These are phyloP conservation scores for Globisporangium abappressorium DNA, from an alignment of 352 stramenopile species.

Conservation along the genomic window DNA sequence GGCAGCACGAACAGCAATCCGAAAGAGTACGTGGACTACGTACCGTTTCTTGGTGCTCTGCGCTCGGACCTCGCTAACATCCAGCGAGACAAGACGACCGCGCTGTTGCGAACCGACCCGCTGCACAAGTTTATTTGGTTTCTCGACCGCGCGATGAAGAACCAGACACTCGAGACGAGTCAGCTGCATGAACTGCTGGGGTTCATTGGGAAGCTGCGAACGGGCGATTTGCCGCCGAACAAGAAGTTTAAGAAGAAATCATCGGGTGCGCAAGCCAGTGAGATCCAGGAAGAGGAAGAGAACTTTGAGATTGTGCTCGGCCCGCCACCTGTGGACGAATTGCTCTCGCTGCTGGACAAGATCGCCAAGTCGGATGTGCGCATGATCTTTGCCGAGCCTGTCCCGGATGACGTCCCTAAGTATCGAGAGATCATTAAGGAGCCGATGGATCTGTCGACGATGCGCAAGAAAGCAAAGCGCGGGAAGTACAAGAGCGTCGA, in stretches of 20 bases:
- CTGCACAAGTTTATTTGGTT: conserved; percentile 90
- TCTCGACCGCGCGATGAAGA: conserved; percentile 76
- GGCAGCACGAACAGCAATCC: conserved; percentile 50
- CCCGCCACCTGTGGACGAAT: conserved; percentile 63
- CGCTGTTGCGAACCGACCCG: conserved; percentile 64
- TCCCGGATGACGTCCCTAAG: conserved; percentile 80
- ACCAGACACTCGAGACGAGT: conserved; percentile 57
- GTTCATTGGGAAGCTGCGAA: conserved; percentile 67
- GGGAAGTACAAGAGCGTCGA: conserved; percentile 84
- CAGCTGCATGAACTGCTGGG: conserved; percentile 72
- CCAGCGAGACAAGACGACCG: conserved; percentile 75
- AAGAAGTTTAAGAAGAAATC: conserved; percentile 79
- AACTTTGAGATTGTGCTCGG: conserved; percentile 79
- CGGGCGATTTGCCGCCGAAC: conserved; percentile 64
- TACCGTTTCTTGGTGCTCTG: conserved; percentile 77
- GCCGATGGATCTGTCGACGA: conserved; percentile 84
- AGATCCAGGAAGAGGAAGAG: conserved; percentile 74
- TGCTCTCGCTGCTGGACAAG: conserved; percentile 76
- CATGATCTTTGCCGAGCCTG: conserved; percentile 82
- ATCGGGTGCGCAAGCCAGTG: conserved; percentile 9
- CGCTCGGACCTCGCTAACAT: conserved; percentile 77
- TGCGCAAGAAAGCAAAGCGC: conserved; percentile 73
- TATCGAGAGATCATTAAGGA: conserved; percentile 84
- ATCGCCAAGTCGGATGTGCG: conserved; percentile 72
- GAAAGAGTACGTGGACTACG: conserved; percentile 85